These are phyloP conservation scores for Linnemannia elongata DNA, from an alignment of 192 early-diverging fungal species.

Conservation along the genomic window DNA sequence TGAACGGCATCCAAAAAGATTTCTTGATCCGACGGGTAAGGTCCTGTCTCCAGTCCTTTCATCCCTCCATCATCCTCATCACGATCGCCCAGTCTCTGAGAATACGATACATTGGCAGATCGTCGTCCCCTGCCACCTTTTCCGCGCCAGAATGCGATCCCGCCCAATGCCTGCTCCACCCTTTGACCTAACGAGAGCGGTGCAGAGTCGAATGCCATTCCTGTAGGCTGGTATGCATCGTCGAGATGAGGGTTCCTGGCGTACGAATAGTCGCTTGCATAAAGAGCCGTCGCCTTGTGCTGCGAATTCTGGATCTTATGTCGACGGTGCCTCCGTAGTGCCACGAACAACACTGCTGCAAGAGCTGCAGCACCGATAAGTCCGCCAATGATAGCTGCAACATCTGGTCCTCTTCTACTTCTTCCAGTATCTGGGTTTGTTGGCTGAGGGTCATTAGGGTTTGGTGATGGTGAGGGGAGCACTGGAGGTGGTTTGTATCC, in stretches of 20 bases:
- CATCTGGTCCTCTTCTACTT: neutral
- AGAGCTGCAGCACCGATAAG: slow-evolving; percentile 21
- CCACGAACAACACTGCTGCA: slow-evolving; percentile 8
- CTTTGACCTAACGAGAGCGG: slow-evolving; percentile 31
- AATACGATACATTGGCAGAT: slow-evolving; percentile 19
- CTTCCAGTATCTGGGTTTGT: neutral
- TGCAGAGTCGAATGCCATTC: slow-evolving; percentile 34
- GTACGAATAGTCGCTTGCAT: slow-evolving; percentile 16
- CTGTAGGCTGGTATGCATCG: slow-evolving; percentile 34
- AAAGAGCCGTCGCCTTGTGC: slow-evolving; percentile 9
- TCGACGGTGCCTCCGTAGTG: slow-evolving; percentile 6
- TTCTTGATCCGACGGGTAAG: slow-evolving; percentile 39
- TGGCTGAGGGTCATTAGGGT: neutral
- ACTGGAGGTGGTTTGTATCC: slow-evolving; percentile 51
- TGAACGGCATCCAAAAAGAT: slow-evolving; percentile 55
- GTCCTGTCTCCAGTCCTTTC: slow-evolving; percentile 8
- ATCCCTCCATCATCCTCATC: slow-evolving; percentile 18
- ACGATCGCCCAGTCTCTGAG: slow-evolving; percentile 31
- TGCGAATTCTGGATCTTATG: neutral
- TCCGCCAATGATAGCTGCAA: slow-evolving; percentile 37
- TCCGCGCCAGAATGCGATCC: slow-evolving; percentile 20
- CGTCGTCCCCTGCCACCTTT: neutral
- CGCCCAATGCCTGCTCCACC: slow-evolving; percentile 24
- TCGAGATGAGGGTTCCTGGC: neutral
- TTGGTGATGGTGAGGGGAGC: slow-evolving; percentile 5